These are phyloP conservation scores for Tetracentron sinense DNA, from an alignment of 164 flowering plant genomes.

Conservation along the genomic window DNA sequence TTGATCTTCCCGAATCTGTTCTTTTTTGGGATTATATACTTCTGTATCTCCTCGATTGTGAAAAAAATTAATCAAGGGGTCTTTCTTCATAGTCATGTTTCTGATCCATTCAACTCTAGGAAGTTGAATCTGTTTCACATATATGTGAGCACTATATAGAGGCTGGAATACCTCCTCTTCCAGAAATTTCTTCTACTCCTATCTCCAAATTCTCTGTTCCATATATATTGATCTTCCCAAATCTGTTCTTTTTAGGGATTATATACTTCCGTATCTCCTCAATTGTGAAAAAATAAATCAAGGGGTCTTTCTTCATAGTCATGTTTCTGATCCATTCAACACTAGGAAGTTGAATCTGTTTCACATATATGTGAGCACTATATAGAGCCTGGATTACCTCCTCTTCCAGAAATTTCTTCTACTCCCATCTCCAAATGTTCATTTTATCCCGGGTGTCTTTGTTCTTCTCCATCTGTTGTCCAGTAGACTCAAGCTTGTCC, in stretches of 20 bases:
- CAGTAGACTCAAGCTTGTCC: slow-evolving; percentile 56
- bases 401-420: slow-evolving; percentile 53
- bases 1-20: too few species aligned
- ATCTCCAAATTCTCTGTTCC: too few species aligned
- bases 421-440: slow-evolving; percentile 41
- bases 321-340: slow-evolving; percentile 26
- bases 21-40: too few species aligned
- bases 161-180: slow-evolving; percentile 73
- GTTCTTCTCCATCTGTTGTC: slow-evolving; percentile 54
- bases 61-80: slow-evolving; percentile 79
- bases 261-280: slow-evolving; percentile 91
- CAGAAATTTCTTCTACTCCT: slow-evolving; percentile 54
- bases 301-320: slow-evolving; percentile 55
- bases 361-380: slow-evolving; percentile 67
- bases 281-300: slow-evolving; percentile 58
- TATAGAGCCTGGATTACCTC: slow-evolving; percentile 80
- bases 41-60: too few species aligned
- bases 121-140: too few species aligned
- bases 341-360: slow-evolving; percentile 71
- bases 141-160: slow-evolving; percentile 70
- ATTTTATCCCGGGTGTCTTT: slow-evolving; percentile 19
- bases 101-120: slow-evolving; percentile 41
- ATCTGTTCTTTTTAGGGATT: slow-evolving; percentile 64
- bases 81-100: slow-evolving; percentile 42
- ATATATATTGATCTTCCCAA: too few species aligned